Percentiles rank a stretch among this genome's conserved stretches.
Conservation (phyloP, 1,284 basidiomycete genomes). For the Filobasidium uniguttulatum region DNA sequence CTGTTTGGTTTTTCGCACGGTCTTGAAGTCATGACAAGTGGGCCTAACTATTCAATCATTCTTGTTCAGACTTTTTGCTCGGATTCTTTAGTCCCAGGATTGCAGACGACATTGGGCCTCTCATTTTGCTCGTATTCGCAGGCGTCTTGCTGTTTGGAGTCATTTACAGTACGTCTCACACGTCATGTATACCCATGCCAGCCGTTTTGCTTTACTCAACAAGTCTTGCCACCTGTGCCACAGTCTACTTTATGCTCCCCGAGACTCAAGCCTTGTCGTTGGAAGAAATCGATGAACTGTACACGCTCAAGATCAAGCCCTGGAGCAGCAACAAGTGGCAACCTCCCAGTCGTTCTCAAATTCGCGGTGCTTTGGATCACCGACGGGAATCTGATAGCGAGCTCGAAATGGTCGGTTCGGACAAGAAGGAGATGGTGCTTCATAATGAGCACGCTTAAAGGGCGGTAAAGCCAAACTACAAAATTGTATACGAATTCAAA, state of each 20-base stretch:
- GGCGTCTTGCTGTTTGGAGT: slow-evolving; percentile 58
- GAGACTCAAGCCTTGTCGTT: slow-evolving; percentile 60
- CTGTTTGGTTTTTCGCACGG: neutral
- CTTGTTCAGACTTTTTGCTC: slow-evolving; percentile 58
- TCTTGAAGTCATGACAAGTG: neutral
- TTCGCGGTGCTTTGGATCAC: too few species aligned
- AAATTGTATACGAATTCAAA: too few species aligned
- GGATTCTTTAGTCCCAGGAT: slow-evolving; percentile 56
- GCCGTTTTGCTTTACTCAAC: neutral
- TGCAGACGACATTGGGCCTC: slow-evolving; percentile 48
- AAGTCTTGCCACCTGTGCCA: neutral
- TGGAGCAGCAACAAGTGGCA: slow-evolving; percentile 52
- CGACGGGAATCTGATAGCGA: too few species aligned
- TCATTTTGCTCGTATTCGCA: slow-evolving; percentile 45
- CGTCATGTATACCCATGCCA: too few species aligned
- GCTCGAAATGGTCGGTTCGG: too few species aligned
- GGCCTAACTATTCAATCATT: neutral
- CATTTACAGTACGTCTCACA: slow-evolving; percentile 37
- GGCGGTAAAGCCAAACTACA: too few species aligned
- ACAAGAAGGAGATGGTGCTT: too few species aligned
- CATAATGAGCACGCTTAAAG: too few species aligned
- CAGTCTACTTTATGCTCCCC: slow-evolving; percentile 50
- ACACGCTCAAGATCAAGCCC: slow-evolving; percentile 49
- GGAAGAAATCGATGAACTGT: slow-evolving; percentile 67
- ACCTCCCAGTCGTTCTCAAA: slow-evolving; percentile 37